Evolutionary conservation across 345 rosid genomes (phyloP).

Genomic region (Brassica napus): DNA sequence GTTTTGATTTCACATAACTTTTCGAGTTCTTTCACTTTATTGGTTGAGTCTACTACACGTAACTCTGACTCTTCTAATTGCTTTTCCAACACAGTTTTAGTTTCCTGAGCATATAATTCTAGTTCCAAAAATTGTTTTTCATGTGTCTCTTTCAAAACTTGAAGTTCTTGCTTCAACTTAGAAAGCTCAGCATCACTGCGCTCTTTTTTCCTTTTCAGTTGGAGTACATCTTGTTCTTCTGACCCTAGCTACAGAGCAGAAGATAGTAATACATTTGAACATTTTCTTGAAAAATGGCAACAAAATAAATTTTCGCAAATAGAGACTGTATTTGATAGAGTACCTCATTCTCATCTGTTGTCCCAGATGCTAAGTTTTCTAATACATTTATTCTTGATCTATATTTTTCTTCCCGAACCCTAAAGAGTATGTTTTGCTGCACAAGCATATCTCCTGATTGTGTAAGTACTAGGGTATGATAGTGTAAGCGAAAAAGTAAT

Average conservation of each 20-base stretch:
- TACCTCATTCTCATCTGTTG: constrained; percentile 73
- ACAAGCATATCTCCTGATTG: constrained; percentile 23
- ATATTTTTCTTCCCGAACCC: constrained; percentile 64
- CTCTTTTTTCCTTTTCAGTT: constrained; percentile 56
- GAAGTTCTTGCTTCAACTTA: constrained; percentile 57
- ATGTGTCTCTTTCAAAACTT: constrained; percentile 48
- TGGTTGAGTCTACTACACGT: constrained; percentile 51
- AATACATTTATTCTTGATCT: constrained; percentile 61
- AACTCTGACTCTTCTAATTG: constrained; percentile 57
- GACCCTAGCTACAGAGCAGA: constrained; percentile 49
- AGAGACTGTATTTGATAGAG: constrained; percentile 5
- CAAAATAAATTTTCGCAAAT: not conserved
- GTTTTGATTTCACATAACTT: constrained; percentile 60
- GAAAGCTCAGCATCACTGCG: constrained; percentile 51
- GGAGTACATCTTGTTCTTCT: constrained; percentile 52
- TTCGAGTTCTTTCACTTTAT: constrained; percentile 64
- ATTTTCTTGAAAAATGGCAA: not conserved
- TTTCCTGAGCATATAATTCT: constrained; percentile 49
- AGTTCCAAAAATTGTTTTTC: constrained; percentile 50
- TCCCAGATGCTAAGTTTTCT: constrained; percentile 67
- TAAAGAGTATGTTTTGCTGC: constrained; percentile 70
- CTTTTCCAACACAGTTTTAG: constrained; percentile 51
- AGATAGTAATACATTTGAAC: not conserved
- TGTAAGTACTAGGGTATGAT: not conserved
- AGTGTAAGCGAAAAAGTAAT: not conserved